These are phyloP conservation scores for Funneliformis mosseae DNA, from an alignment of 192 early-diverging fungal genomes.

Conservation along the genomic window DNA sequence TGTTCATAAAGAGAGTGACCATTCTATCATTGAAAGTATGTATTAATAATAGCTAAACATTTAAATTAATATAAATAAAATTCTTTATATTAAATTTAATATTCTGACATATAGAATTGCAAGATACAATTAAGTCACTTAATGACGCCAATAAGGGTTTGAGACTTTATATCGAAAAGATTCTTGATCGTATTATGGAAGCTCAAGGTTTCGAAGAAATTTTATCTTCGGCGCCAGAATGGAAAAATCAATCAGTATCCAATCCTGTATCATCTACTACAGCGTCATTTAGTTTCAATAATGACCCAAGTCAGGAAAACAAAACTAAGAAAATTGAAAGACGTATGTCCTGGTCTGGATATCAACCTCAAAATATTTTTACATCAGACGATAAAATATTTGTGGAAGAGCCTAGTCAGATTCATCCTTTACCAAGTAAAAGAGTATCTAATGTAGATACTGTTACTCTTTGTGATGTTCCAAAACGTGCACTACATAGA, in stretches of 20 bases:
- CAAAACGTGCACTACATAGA: not conserved
- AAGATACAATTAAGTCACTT: constrained; percentile 60
- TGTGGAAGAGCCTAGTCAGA: not conserved
- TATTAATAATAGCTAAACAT: no score
- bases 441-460: not conserved
- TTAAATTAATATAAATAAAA: no score
- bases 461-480: not conserved
- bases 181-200: constrained; percentile 72
- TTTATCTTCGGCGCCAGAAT: constrained; percentile 1
- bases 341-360: constrained; percentile 15
- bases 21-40: constrained; percentile 24
- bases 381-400: not conserved
- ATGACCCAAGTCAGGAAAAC: not conserved
- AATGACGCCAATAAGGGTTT: constrained; percentile 71
- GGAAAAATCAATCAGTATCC: not conserved
- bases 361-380: not conserved
- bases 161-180: constrained; percentile 75
- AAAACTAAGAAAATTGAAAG: constrained; percentile 21
- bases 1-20: constrained; percentile 34
- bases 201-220: constrained; percentile 22
- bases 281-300: not conserved
- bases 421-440: not conserved
- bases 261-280: constrained; percentile 4
- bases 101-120: constrained; percentile 43
- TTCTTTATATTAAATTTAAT: no score